These are phyloP conservation scores for Hygrophorus russula DNA, from an alignment of 768 basidiomycete genomes.

Conservation along the genomic window DNA sequence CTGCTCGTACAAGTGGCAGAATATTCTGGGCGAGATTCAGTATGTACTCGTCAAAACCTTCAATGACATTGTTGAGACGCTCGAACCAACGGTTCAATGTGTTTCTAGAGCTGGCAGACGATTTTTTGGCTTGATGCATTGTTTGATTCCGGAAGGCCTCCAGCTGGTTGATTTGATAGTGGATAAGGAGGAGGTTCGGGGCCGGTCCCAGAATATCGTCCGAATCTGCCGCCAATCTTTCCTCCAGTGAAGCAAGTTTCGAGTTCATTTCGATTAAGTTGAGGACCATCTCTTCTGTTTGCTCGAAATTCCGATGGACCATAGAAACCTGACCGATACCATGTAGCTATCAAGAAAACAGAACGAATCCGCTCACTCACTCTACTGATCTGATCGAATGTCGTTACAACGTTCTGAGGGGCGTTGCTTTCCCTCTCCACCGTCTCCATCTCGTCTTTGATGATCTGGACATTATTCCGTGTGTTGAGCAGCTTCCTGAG, in stretches of 20 bases:
- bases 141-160: slow-evolving; percentile 93
- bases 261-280: slow-evolving; percentile 89
- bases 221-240: slow-evolving; percentile 66
- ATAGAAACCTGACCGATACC: slow-evolving; percentile 65
- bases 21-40: slow-evolving; percentile 66
- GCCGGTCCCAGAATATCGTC: slow-evolving; percentile 77
- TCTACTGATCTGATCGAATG: slow-evolving; percentile 92
- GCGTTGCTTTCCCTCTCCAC: slow-evolving; percentile 71
- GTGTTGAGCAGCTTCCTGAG: slow-evolving; percentile 73
- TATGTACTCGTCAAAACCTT: slow-evolving; percentile 80
- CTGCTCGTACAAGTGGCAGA: slow-evolving; percentile 68
- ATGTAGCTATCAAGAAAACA: neutral
- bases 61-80: slow-evolving; percentile 68
- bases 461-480: slow-evolving; percentile 61
- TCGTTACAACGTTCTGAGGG: slow-evolving; percentile 65
- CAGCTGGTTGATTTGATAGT: slow-evolving; percentile 85
- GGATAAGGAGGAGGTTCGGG: slow-evolving; percentile 80
- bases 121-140: slow-evolving; percentile 86
- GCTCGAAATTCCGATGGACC: slow-evolving; percentile 91
- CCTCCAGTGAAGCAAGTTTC: slow-evolving; percentile 68
- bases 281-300: slow-evolving; percentile 91
- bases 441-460: slow-evolving; percentile 79
- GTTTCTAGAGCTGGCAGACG: slow-evolving; percentile 50
- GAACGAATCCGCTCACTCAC: slow-evolving; percentile 31
- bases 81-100: slow-evolving; percentile 78